Evolutionary conservation across 1,284 basidiomycete species (phyloP).

Genomic region (Leccinum proliferum): DNA sequence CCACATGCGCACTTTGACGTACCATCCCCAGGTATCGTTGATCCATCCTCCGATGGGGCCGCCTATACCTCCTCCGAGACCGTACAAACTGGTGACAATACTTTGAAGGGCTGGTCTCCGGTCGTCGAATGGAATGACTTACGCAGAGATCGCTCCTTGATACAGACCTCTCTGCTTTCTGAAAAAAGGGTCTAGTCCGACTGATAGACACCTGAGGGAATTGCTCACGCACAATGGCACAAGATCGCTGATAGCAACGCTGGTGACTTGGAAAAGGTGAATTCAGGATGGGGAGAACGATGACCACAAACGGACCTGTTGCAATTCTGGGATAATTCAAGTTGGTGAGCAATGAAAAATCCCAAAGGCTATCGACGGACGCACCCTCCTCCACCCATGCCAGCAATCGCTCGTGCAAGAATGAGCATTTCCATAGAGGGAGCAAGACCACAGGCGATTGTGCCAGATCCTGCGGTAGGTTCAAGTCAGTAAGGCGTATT

Average conservation of each 20-base stretch:
- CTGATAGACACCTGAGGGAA: constrained; percentile 25
- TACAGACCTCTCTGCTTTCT: constrained; percentile 85
- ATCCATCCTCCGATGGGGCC: constrained; percentile 46
- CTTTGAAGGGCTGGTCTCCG: too few relatives aligned
- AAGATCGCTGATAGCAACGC: constrained; percentile 68
- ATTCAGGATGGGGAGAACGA: constrained; percentile 5
- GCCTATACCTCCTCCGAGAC: constrained; percentile 52
- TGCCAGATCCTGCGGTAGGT: background rate
- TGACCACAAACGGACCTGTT: constrained; percentile 51
- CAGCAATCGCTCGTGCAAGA: constrained; percentile 53
- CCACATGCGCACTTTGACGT: background rate
- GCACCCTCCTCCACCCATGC: background rate
- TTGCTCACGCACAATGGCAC: constrained; percentile 65
- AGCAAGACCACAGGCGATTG: background rate
- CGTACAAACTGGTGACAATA: constrained; percentile 39
- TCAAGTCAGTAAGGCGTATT: background rate
- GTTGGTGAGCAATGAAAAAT: too few relatives aligned
- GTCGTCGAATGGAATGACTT: too few relatives aligned
- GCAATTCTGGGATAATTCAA: constrained; percentile 36
- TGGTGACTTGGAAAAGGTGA: constrained; percentile 51
- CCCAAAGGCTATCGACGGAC: constrained; percentile 13
- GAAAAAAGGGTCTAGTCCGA: background rate
- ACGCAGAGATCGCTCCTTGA: constrained; percentile 48
- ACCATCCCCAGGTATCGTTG: background rate
- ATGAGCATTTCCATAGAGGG: constrained; percentile 36